Base-by-base conservation (phyloP, 257 asterid genomes). In the Marsdenia floribunda region DNA sequence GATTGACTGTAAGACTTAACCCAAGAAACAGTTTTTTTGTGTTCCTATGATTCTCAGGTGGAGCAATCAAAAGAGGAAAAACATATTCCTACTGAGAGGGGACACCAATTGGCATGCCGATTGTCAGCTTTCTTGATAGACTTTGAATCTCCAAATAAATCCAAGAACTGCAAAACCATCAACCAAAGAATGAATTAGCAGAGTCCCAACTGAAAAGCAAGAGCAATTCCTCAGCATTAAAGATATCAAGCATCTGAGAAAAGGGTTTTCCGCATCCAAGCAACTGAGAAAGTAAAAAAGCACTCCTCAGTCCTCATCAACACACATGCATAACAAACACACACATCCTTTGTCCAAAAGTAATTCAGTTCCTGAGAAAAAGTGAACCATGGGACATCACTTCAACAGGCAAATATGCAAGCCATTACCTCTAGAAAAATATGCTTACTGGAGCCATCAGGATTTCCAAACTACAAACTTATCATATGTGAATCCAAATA, bases 381-480 rank as follows among this genome's bases (percentile, higher is more conserved):
- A 19, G 49, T 18, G 33, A 71, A 47, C 3, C 50, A 38, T 69
- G 16, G n/a, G 73, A 24, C 33, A 14, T 12, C 60, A 55, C 61
- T 37, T 2, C 8, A 18, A 46, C 1, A 70, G 60, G 21, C 29
- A 57, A 70, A 55, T 50, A 11, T 35, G 47, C 8, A 55, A 75
- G 42, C 69, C 42, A 70, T 79, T 85, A 92, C 99, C 99, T 92
- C 98, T 82, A 95, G 80, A 85, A 92, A 90, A 80, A 95, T n/a
- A n/a, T 87, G 91, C 92, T 92, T 76, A 81, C 53, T 84, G 57
- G 89, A 79, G 77, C 82, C 87, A 33, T 88, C 97, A 18, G 84
- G 79, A 78, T 73, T 80, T 54, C 90, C 88, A 74, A n/a, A 76
- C 87, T 16, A 91, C 81, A 81, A 86, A 90, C 84, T 89, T 95